A percentile compares a stretch with the other conserved stretches of the same genome.
These are phyloP conservation scores for Solanum peruvianum DNA, from an alignment of 257 asterid species.

Conservation along the genomic window DNA sequence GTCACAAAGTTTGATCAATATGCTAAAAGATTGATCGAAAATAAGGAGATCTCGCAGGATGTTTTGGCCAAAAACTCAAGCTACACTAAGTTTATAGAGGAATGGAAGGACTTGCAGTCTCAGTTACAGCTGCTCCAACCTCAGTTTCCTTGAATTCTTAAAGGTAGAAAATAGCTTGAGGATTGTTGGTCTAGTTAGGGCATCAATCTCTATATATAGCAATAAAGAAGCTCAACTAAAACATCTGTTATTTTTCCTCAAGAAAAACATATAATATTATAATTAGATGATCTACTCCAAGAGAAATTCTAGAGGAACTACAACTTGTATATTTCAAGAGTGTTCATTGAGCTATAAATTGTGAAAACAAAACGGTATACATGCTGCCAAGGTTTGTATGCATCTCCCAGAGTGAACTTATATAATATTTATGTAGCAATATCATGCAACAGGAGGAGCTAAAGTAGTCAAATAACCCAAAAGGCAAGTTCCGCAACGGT, in stretches of 20 bases:
- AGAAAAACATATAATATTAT: neutral
- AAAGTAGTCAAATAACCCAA: neutral
- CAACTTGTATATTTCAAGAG: neutral
- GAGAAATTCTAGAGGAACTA: neutral
- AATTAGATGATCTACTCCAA: neutral
- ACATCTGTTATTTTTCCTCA: neutral
- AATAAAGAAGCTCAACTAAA: neutral
- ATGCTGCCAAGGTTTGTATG: neutral
- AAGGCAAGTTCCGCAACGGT: neutral
- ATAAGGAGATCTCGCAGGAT: constrained; percentile 69
- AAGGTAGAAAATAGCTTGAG: neutral
- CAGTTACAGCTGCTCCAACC: constrained; percentile 27
- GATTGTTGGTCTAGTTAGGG: neutral
- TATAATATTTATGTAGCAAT: too few relatives aligned
- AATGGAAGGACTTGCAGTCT: constrained; percentile 43
- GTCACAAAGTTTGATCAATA: constrained; percentile 49
- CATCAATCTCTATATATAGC: neutral
- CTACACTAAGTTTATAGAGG: constrained; percentile 53
- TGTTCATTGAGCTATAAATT: neutral
- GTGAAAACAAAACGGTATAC: neutral
- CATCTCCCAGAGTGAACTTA: neutral
- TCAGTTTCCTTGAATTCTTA: constrained; percentile 28
- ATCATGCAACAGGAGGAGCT: neutral
- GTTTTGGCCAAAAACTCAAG: constrained; percentile 72
- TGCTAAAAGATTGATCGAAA: constrained; percentile 44